Evolutionary conservation across 1,284 basidiomycete species (phyloP).

Genomic region (Trametes versicolor): DNA sequence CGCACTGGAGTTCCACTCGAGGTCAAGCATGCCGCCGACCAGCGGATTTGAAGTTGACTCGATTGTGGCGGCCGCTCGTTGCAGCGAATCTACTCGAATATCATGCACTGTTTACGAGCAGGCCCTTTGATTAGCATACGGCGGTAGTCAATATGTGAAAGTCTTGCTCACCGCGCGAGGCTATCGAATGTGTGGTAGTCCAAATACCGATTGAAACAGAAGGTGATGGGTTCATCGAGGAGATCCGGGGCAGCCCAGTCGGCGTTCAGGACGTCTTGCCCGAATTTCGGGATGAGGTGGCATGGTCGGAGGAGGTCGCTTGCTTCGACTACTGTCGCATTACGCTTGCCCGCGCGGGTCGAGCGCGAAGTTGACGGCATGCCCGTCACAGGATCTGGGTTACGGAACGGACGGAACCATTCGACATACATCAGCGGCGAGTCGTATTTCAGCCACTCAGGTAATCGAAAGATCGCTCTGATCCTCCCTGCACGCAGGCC

Average conservation of each 20-base stretch:
- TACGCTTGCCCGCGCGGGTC: conserved; percentile 1
- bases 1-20: no score
- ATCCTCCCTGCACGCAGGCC: conserved; percentile 9
- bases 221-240: conserved; percentile 5
- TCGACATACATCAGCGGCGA: conserved; percentile 8
- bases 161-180: not conserved
- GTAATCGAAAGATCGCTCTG: conserved; percentile 6
- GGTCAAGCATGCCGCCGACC: no score
- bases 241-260: not conserved
- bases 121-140: no score
- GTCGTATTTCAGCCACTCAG: not conserved
- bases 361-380: conserved; percentile 8
- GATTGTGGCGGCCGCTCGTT: no score
- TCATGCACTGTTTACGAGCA: no score
- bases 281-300: conserved; percentile 13
- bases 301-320: conserved; percentile 10
- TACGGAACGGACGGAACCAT: conserved; percentile 13
- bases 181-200: conserved; percentile 12
- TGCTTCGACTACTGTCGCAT: not conserved
- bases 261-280: not conserved
- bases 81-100: no score
- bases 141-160: no score
- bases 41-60: no score
- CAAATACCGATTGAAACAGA: conserved; percentile 8
- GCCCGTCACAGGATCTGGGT: conserved; percentile 2